Percentiles rank a stretch among this genome's conserved stretches.
These are phyloP conservation scores for Asterochloris erici DNA, from an alignment of 139 green algal species.

Conservation along the genomic window DNA sequence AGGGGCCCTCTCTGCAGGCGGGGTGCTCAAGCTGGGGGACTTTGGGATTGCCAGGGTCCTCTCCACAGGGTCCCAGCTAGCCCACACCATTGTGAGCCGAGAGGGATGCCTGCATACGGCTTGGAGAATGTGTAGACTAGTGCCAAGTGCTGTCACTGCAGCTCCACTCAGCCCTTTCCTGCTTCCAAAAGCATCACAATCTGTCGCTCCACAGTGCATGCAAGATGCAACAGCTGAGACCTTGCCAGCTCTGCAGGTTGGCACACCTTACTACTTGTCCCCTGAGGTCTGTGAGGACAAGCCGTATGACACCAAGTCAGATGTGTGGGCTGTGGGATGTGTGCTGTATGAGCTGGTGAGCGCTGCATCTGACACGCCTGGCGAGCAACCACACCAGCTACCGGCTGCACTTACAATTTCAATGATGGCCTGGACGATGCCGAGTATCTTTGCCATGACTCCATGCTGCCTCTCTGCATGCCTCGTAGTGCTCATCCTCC, in stretches of 20 bases:
- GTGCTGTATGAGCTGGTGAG: slow-evolving; percentile 73
- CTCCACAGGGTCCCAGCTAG: neutral
- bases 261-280: slow-evolving; percentile 74
- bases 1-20: slow-evolving; percentile 32
- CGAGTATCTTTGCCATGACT: slow-evolving; percentile 60
- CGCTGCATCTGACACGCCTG: slow-evolving; percentile 17
- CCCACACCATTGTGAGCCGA: slow-evolving; percentile 33
- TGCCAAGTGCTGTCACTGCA: neutral
- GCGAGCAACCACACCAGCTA: slow-evolving; percentile 11
- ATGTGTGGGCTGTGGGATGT: slow-evolving; percentile 74
- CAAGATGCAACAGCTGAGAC: slow-evolving; percentile 52
- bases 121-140: neutral
- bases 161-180: neutral
- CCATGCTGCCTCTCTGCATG: slow-evolving; percentile 12
- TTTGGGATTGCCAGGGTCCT: slow-evolving; percentile 60
- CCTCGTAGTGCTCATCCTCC: too few relatives aligned
- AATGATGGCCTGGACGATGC: slow-evolving; percentile 27
- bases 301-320: slow-evolving; percentile 65
- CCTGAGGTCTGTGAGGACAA: slow-evolving; percentile 77
- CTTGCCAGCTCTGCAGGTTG: slow-evolving; percentile 37
- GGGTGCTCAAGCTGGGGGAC: slow-evolving; percentile 73
- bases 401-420: slow-evolving; percentile 45
- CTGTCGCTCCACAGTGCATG: slow-evolving; percentile 16
- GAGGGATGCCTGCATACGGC: slow-evolving; percentile 14
- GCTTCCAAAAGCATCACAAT: too few relatives aligned